phyloP scores from a whole-genome alignment of 2,329 filamentous ascomycete genomes.

The Colletotrichum sp. region DNA sequence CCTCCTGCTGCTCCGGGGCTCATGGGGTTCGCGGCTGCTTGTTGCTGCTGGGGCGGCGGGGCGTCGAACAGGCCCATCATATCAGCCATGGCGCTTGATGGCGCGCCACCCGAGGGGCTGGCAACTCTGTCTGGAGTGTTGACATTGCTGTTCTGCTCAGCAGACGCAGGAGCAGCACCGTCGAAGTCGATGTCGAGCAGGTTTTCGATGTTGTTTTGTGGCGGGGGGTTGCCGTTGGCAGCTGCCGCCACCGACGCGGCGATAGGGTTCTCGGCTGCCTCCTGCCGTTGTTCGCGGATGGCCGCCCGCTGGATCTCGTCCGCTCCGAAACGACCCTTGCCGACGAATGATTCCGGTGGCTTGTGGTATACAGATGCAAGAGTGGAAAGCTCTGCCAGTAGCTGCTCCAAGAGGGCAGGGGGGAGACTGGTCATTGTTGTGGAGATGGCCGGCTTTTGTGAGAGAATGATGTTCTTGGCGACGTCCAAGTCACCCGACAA shows the following conservation, averaged over 20 bases:
- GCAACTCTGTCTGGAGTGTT: constrained; percentile 73
- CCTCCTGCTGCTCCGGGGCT: constrained; percentile 30
- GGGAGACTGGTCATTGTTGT: constrained; percentile 93
- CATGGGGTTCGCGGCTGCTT: constrained; percentile 30
- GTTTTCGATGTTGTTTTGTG: constrained; percentile 88
- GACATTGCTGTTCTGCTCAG: constrained; percentile 60
- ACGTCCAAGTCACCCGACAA: constrained; percentile 90
- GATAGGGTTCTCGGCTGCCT: constrained; percentile 91
- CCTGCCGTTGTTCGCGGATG: constrained; percentile 94
- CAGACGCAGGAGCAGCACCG: constrained; percentile 87
- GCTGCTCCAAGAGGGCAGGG: constrained; percentile 80
- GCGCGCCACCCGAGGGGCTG: constrained; percentile 57
- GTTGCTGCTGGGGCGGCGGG: constrained; percentile 58
- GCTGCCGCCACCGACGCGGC: constrained; percentile 81
- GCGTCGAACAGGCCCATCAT: constrained; percentile 76
- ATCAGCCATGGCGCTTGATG: constrained; percentile 60
- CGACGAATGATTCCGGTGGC: constrained; percentile 96
- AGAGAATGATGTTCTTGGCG: constrained; percentile 88
- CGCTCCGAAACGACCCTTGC: constrained; percentile 90
- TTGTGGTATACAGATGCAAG: constrained; percentile 98
- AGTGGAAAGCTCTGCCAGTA: constrained; percentile 91
- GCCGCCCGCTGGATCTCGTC: constrained; percentile 94
- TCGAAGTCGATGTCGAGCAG: constrained; percentile 96
- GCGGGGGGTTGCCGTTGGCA: constrained; percentile 53
- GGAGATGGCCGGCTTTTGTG: constrained; percentile 91